Conservation (phyloP, 768 basidiomycete genomes). For the Hemileccinum impolitum region DNA sequence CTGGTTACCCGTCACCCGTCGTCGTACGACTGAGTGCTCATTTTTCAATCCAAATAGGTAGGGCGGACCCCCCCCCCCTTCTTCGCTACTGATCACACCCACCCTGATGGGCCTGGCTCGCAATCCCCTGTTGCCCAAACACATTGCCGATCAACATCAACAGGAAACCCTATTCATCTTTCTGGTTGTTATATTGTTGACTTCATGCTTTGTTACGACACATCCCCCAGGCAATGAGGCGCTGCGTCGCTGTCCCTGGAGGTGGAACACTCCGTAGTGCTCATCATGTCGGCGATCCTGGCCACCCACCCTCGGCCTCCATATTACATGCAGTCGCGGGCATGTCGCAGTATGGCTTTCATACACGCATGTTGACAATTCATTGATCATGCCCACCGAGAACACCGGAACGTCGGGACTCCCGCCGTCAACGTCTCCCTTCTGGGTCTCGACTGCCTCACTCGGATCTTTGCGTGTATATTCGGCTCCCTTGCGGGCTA, state of each 20-base stretch:
- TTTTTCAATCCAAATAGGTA: background rate
- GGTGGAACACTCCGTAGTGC: background rate
- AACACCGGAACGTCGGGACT: background rate
- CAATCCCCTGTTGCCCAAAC: slow-evolving; percentile 5
- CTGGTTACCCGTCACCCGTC: no score
- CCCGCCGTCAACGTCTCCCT: slow-evolving; percentile 1
- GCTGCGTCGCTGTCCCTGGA: background rate
- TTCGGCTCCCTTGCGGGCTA: background rate
- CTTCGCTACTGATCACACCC: background rate
- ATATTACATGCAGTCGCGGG: slow-evolving; percentile 1
- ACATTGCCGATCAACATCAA: background rate
- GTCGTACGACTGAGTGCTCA: background rate
- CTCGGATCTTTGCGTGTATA: background rate
- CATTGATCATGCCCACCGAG: background rate
- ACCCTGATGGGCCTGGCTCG: background rate
- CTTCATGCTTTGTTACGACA: background rate
- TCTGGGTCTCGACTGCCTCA: slow-evolving; percentile 9
- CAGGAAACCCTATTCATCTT: slow-evolving; percentile 1
- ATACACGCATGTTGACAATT: background rate
- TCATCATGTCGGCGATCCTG: background rate
- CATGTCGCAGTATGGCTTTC: background rate
- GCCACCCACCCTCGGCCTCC: background rate
- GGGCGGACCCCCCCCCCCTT: background rate
- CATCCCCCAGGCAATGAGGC: background rate
- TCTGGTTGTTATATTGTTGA: background rate